Evolutionary conservation across 352 stramenopile species (phyloP), one percentile per base, ranked within the genome.

Genomic region (Elongisporangium anandrum): DNA sequence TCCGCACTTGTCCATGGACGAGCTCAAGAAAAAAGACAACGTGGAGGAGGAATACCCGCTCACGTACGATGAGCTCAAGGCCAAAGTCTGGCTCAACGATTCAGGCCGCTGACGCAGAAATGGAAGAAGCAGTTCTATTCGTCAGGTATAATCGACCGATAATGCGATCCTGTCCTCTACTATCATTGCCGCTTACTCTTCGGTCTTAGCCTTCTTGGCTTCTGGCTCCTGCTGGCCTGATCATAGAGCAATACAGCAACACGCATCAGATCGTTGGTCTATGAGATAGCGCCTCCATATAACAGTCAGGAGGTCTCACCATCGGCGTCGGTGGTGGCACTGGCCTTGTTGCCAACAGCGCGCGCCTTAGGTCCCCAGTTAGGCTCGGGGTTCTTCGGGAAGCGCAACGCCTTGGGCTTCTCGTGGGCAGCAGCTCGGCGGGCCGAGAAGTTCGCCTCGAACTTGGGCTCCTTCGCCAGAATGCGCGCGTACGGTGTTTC

Each of bases 321-420:
- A 38, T 65, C 75, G 9, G 54, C 61, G 48, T 51, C 7, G 20
- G 17, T 55, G 20, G 53, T 50, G 16, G 57, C 60, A 23, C 70
- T 72, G 20, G 61, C 63, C 50, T 81, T 85, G 67, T 94, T 88
- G 38, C 87, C 85, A 1, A 92, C 81, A 45, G 86, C 86, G 60
- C 87, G 85, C 0, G 91, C 82, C 76, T 99, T 99, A 0, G 96
- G 96, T 13, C 96, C 96, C 96, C 96, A 99, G 71, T 99, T 94
- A 1, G 94, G 86, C 69, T 98, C 92, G 4, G 96, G 96, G 75
- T 99, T 99, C 7, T 87, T 64, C 23, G 96, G 93, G 68, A 97
- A 99, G 29, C 96, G 85, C 58, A 90, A 70, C 8, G 95, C 94
- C 69, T 98, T 98, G 51, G 84, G 80, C 63, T 96, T 91, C n/a